Base-by-base conservation (phyloP, 306 rosid genomes). In the Cercis canadensis region DNA sequence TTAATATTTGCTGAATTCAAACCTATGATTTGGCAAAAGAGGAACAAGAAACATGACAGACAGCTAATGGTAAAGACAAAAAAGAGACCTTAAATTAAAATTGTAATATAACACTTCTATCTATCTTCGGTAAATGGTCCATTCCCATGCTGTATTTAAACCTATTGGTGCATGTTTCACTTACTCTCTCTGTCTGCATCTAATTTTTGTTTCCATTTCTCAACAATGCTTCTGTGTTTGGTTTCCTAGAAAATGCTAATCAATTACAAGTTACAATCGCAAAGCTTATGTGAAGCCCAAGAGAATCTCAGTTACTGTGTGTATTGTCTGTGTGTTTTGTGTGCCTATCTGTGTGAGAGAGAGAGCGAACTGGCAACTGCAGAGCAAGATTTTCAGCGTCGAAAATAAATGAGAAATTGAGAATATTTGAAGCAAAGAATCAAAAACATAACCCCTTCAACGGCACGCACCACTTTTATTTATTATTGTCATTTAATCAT, bases 381-480 rank as follows among this genome's bases (percentile, higher is more conserved):
- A 3, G 29, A 24, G 29, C 29, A 24, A 24, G 29, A 24, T 24
- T 3, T 1, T 24, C 29, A 24, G 29, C 29, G 29, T 24, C 3
- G 29, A 24, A 24, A 24, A 24, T 24, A 24, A 24, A 1, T 24
- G 2, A 57, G 6, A 40, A 62, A 63, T 13, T 24, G 29, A 12
- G 11, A 0, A 33, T 4, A 39, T 57, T 56, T 18, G 24, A 64
- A 51, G 44, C 21, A 43, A 15, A 36, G 72, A 68, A 63, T 16
- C 32, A 11, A 55, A 57, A 52, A 50, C 31, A 29, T 5, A 32
- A 57, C 40, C 21, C 9, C 90, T 77, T 83, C 29, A 43, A 81
- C 90, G 88, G 89, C 88, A 88, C 87, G 94, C 74, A 79, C 36
- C 63, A 62, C 36, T 61, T 73, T 44, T 17, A 58, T 49, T 37